Percentiles rank a stretch among this genome's conserved stretches.
Conservation (phyloP, 2,329 filamentous ascomycete species). For the Chaetomiaceae sp. region DNA sequence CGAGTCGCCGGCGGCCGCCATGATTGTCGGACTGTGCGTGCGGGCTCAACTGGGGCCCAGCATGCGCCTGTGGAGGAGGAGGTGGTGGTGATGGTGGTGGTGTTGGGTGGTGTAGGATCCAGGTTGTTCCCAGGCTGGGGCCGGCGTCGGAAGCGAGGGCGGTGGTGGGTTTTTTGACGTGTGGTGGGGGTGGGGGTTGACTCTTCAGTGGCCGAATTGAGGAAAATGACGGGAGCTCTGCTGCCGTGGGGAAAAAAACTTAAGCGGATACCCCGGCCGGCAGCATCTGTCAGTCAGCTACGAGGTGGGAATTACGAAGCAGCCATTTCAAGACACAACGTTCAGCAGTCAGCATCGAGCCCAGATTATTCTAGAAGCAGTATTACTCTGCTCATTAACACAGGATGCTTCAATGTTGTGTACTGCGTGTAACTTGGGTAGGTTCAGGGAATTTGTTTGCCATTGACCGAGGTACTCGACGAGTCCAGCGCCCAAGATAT, state of each 20-base stretch:
- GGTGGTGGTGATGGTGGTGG: slow-evolving; percentile 1
- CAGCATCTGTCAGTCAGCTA: background rate
- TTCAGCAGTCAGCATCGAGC: too few relatives aligned
- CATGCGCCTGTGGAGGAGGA: slow-evolving; percentile 15
- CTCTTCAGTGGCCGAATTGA: too few relatives aligned
- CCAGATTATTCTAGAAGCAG: too few relatives aligned
- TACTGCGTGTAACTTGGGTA: too few relatives aligned
- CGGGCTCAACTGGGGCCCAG: slow-evolving; percentile 21
- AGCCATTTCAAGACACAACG: too few relatives aligned
- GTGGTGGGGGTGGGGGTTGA: too few relatives aligned
- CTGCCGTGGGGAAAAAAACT: slow-evolving; percentile 18
- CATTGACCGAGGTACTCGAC: too few relatives aligned
- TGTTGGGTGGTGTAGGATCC: background rate
- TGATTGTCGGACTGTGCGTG: slow-evolving; percentile 17
- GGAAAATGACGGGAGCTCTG: background rate
- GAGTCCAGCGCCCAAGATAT: too few relatives aligned
- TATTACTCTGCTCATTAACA: too few relatives aligned
- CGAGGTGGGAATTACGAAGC: too few relatives aligned
- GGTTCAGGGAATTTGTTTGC: too few relatives aligned
- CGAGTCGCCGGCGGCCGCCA: slow-evolving; percentile 23
- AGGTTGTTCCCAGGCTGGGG: background rate
- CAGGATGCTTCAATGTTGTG: too few relatives aligned
- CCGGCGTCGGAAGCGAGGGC: background rate
- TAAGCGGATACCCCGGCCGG: slow-evolving; percentile 12
- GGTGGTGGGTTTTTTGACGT: slow-evolving; percentile 1